Percentiles rank a stretch among this genome's conserved stretches.
Evolutionary conservation across 75 land plant genomes (phyloP).

Genomic region (Larix kaempferi): DNA sequence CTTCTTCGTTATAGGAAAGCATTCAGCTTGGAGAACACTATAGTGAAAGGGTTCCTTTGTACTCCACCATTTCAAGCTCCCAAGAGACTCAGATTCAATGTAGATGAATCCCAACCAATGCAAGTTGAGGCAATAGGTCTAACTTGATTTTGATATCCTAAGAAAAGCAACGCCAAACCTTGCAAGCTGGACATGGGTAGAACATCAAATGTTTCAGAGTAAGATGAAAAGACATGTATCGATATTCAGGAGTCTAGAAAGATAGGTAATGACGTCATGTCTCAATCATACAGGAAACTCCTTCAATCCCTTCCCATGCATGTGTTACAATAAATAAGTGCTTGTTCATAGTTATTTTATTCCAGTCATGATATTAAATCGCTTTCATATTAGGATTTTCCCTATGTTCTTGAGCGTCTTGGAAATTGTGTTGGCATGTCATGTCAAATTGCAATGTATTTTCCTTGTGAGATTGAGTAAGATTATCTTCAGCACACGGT

Average conservation of each 20-base stretch:
- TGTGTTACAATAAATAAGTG: background rate
- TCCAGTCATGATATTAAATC: background rate
- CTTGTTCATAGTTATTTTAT: no score
- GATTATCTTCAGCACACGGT: no score
- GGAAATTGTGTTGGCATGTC: background rate
- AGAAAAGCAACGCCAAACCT: background rate
- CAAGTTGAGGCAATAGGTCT: background rate
- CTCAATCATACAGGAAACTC: background rate
- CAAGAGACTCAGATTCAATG: background rate
- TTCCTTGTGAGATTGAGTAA: background rate
- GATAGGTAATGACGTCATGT: background rate
- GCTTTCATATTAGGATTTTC: background rate
- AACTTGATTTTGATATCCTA: background rate
- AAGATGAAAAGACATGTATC: background rate
- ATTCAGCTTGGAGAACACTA: background rate
- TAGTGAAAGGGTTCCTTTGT: background rate
- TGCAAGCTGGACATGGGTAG: background rate
- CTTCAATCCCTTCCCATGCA: background rate
- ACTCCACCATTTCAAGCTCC: conserved; percentile 1
- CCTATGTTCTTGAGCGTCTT: no score
- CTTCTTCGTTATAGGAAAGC: background rate
- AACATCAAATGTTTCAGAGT: background rate
- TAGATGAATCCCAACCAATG: background rate
- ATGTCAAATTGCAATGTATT: background rate
- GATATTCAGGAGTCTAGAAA: no score